These are phyloP conservation scores for Penicillium cataractarum DNA, from an alignment of 495 filamentous ascomycete genomes.

Conservation along the genomic window DNA sequence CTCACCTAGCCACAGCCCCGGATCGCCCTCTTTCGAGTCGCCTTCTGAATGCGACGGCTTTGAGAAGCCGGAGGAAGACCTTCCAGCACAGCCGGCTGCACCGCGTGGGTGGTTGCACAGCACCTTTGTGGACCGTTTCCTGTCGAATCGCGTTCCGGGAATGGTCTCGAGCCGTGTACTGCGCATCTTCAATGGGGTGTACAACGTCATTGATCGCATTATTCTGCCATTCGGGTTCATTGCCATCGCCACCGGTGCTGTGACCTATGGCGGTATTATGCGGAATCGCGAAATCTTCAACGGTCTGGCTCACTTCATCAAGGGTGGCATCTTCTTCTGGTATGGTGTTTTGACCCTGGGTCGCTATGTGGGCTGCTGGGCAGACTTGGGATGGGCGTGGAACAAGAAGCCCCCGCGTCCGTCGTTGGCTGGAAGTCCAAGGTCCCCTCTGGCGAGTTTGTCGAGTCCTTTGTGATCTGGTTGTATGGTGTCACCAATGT, in stretches of 20 bases:
- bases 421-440: conserved; percentile 64
- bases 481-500: conserved; percentile 88
- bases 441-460: conserved; percentile 82
- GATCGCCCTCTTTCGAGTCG: conserved; percentile 56
- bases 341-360: conserved; percentile 87
- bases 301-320: conserved; percentile 91
- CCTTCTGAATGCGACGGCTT: conserved; percentile 58
- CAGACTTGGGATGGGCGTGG: conserved; percentile 95
- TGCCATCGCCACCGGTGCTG: conserved; percentile 63
- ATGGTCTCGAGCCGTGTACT: conserved; percentile 65
- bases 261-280: conserved; percentile 73
- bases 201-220: conserved; percentile 61
- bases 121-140: conserved; percentile 50
- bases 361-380: conserved; percentile 88
- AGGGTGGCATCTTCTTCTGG: conserved; percentile 96
- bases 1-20: conserved; percentile 68
- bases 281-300: conserved; percentile 70
- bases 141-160: conserved; percentile 51
- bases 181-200: conserved; percentile 58
- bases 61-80: conserved; percentile 55
- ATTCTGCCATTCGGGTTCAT: conserved; percentile 68
- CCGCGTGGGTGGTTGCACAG: conserved; percentile 50
- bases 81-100: conserved; percentile 34
- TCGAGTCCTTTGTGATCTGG: conserved; percentile 86
- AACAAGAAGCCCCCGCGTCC: conserved; percentile 74